Base-by-base conservation (phyloP, 805 yeast species). In the Starmerella potacharoeniae region DNA sequence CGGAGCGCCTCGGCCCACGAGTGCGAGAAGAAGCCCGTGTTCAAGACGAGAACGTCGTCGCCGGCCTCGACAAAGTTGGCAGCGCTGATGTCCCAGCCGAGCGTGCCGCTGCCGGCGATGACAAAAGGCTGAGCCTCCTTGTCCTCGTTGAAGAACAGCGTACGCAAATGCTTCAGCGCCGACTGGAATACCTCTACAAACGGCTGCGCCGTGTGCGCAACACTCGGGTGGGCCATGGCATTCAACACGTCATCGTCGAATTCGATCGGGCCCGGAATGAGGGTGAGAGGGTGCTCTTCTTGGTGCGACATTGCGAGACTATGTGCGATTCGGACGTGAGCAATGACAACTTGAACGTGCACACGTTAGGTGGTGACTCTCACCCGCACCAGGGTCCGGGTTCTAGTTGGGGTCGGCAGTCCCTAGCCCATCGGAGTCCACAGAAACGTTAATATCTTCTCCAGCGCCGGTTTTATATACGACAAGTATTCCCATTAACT, bases 21-120 rank as follows among this genome's bases (percentile, higher is more conserved):
- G 68, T 88, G 95, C 13, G 90, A 80, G 71, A 90, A 90, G 64
- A 67, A 90, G 5, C 97, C 98, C 11, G 97, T 89, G 54, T 93
- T 83, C 58, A 91, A 75, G 33, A 90, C 86, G 62, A 91, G 77
- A 6, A 81, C 91, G 47, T 80, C 77, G 56, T 89, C 95, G 54
- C 81, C 82, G 16, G 72, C 65, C 59, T 71, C 69, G 53, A 87
- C 65, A 61, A 89, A 75, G 71, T 91, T 90, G 36, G 95, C 77
- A 30, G 84, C 95, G 43, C 80, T 83, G 58, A 90, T 73, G 66
- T 90, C 97, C 96, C 96, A 90, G 39, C 97, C 97, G 43, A 90
- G 76, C 22, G 97, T 88, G 55, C 97, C 97, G 1, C 95, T 84
- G 44, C 97, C 97, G 3, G 93, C 77, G 55, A 91, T 67, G 14